Conservation (phyloP, 2,329 filamentous ascomycete species). For the Pseudogymnoascus sp. region DNA sequence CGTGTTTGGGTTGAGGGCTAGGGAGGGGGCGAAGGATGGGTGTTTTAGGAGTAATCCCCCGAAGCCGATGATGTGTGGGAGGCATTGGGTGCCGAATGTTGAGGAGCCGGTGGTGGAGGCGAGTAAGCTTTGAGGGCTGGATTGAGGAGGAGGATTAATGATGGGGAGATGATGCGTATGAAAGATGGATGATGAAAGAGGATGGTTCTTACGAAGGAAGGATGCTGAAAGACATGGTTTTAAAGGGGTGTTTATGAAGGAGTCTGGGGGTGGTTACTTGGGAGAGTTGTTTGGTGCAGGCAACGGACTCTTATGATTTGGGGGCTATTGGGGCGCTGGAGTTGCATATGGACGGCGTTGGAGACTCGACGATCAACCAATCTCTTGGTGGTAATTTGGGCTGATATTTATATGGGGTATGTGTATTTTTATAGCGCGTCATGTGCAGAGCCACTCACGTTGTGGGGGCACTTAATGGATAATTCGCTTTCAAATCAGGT, state of each 20-base stretch:
- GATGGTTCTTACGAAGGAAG: neutral
- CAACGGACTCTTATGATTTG: neutral
- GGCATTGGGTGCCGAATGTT: conserved; percentile 31
- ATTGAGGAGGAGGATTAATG: too few relatives aligned
- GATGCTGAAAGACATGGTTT: neutral
- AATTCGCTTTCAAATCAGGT: neutral
- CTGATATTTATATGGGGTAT: neutral
- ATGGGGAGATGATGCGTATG: neutral
- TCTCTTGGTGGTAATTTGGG: neutral
- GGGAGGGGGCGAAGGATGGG: conserved; percentile 37
- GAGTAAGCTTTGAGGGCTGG: neutral
- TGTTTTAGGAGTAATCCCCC: conserved; percentile 54
- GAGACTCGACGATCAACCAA: neutral
- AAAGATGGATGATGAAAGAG: neutral
- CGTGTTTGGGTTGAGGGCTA: conserved; percentile 44
- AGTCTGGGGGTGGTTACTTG: neutral
- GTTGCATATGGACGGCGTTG: neutral
- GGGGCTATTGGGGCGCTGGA: neutral
- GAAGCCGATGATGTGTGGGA: conserved; percentile 49
- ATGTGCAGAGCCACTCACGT: neutral
- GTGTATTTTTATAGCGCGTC: neutral
- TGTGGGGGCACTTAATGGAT: neutral
- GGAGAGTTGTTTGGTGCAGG: neutral
- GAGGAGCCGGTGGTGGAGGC: neutral
- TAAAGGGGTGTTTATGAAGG: neutral